Base-by-base conservation (phyloP, 1,139 yeast species). In the Magnusiomyces starmeri region DNA sequence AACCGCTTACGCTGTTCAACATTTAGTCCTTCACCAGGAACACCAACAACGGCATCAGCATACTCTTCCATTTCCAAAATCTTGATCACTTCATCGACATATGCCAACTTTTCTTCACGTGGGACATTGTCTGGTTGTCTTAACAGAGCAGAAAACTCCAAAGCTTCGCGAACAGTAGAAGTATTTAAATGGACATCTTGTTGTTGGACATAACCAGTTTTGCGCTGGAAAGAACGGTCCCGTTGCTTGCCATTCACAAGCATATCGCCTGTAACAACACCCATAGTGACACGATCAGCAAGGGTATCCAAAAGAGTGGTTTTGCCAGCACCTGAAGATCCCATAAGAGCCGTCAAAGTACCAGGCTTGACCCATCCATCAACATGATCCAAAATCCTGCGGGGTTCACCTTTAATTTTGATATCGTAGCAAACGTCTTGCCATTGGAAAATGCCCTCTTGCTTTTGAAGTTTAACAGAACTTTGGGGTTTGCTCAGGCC, bases 281-380 rank as follows among this genome's bases (percentile, higher is more conserved):
- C 90, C 72, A 77, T 75, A 24, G 87, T 82, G 40, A 82, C 82
- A 68, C 90, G 78, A 58, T 81, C 82, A 25, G 88, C 85, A 57
- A 83, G 72, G 57, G 83, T 83, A 68, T 83, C 85, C 57, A 83
- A 71, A 45, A 79, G 63, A 1, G 90, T 83, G 16, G 90, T 83
- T 63, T 83, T 83, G 71, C 90, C 90, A 50, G 90, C 90, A 70
- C 90, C 90, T 12, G 90, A 82, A 22, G 87, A 83, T 57, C 90
- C 90, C 90, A 83, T 82, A 47, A 83, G 70, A 4, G 88, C 88
- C 34, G 86, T 82, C 57, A 82, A 68, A 6, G 82, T 78, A 56
- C 83, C 81, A 8, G 88, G 87, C 62, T 81, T 80, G 45, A 84
- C 89, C 83, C 85, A 83, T 51, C 92, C 90, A 65, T 82, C 86